Evolutionary conservation across 495 filamentous ascomycete genomes (phyloP).

Genomic region (Xylaria bambusicola): DNA sequence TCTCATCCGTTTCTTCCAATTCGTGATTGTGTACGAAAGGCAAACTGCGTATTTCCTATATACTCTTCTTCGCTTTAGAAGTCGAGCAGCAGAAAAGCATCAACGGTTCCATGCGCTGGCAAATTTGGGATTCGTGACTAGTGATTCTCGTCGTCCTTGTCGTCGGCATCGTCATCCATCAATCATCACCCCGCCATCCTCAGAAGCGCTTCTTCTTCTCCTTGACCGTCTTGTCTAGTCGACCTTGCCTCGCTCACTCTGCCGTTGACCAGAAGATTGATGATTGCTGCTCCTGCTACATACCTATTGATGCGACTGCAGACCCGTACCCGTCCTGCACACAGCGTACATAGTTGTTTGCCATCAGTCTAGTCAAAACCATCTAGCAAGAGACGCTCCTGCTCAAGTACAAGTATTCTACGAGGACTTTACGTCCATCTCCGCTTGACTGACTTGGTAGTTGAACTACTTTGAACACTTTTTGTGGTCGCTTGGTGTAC

Average conservation of each 20-base stretch:
- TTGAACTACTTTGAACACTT: constrained; percentile 18
- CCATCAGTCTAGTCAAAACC: constrained; percentile 10
- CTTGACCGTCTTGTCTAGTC: constrained; percentile 1
- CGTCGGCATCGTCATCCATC: constrained; percentile 3
- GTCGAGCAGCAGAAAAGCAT: constrained; percentile 3
- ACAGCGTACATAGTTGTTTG: constrained; percentile 16
- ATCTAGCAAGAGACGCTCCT: background rate
- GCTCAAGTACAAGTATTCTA: constrained; percentile 10
- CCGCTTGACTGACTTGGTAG: constrained; percentile 20
- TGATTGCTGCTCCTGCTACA: no score
- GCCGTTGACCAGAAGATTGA: constrained; percentile 1
- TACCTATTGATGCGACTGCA: constrained; percentile 18
- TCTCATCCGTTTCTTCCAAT: background rate
- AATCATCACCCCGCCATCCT: no score
- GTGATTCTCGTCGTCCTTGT: constrained; percentile 14
- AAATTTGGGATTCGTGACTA: constrained; percentile 19
- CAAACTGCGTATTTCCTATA: background rate
- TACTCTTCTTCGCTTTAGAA: background rate
- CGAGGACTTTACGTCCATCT: constrained; percentile 1
- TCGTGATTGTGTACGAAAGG: constrained; percentile 15
- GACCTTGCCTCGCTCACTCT: background rate
- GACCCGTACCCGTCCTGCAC: constrained; percentile 6
- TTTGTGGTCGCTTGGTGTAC: constrained; percentile 16
- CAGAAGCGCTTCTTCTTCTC: no score
- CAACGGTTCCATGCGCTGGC: constrained; percentile 13